Percentiles rank a stretch among this genome's conserved stretches.
phyloP scores from a whole-genome alignment of 192 early-diverging fungal genomes.

The Spinellus fusiger region DNA sequence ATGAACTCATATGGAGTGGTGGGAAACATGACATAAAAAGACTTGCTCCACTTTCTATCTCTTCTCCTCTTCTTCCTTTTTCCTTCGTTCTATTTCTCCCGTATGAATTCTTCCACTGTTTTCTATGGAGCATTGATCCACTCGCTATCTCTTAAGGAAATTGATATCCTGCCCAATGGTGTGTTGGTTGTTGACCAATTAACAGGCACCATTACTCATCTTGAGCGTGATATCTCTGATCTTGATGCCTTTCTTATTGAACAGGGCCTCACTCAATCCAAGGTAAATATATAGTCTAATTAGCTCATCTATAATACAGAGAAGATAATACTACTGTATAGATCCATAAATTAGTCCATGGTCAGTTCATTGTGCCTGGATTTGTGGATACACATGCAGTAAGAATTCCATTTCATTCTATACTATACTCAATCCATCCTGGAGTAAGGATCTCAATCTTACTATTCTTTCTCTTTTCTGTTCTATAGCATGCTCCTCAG shows the following conservation, averaged over 20 bases:
- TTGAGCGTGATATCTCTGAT: constrained; percentile 41
- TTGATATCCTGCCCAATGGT: constrained; percentile 62
- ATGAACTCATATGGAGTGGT: too few species aligned
- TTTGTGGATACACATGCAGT: constrained; percentile 89
- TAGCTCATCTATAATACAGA: not conserved
- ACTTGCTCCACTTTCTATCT: too few species aligned
- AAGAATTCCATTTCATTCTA: constrained; percentile 16
- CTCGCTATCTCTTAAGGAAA: constrained; percentile 33
- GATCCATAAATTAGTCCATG: constrained; percentile 34
- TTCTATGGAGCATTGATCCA: constrained; percentile 29
- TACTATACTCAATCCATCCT: not conserved
- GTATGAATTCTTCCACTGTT: constrained; percentile 1
- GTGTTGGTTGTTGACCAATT: constrained; percentile 58
- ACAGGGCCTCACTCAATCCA: not conserved
- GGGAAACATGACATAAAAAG: too few species aligned
- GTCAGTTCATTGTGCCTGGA: constrained; percentile 84
- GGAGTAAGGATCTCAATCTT: not conserved
- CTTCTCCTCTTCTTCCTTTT: not conserved
- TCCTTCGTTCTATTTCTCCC: not conserved
- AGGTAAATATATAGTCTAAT: not conserved
- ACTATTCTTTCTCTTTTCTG: not conserved
- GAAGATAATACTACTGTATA: constrained; percentile 5
- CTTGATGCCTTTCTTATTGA: constrained; percentile 17
- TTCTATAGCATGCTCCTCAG: constrained; percentile 79
- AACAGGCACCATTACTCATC: constrained; percentile 62